Evolutionary conservation across 768 basidiomycete genomes (phyloP), one percentile per base, ranked within the genome.

Genomic region (Rhodotorula kratochvilovae): DNA sequence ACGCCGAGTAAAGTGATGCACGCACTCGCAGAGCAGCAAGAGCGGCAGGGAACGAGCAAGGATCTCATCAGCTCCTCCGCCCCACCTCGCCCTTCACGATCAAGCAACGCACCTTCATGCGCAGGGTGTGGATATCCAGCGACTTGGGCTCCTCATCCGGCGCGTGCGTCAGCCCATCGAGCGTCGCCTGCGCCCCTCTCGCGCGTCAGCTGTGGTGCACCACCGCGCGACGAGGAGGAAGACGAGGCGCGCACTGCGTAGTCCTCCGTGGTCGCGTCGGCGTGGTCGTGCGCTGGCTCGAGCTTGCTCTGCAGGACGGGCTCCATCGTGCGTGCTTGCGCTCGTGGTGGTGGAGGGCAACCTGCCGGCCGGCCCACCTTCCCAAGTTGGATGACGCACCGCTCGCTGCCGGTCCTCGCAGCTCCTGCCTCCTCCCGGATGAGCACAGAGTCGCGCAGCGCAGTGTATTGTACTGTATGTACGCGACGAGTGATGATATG

Each of bases 131-230:
- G 10, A 63, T 5, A 43, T 71, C 66, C 31, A 51, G 17, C 19
- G 31, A 61, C 5, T 63, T 35, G 5, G 66, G 59, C 27, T 39
- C 35, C n/a, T 71, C 56, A 27, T 45, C 33, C 8, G 55, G 51
- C 4, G 29, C 66, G 29, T 67, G 66, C 8, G 70, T 71, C 29
- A 71, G 56, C 15, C 61, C 55, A 23, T 71, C 70, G 43, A 71
- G 66, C 5, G 62, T 61, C 0, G n/a, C 23, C 60, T 61, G 33
- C 25, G 29, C n/a, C n/a, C n/a, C n/a, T n/a, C n/a, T n/a, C n/a
- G n/a, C 11, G 56, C 15, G 62, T 64, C 48, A 50, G 48, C 25
- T 23, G 13, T 2, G 27, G n/a, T 27, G 48, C 51, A 27, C 25
- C 48, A 27, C 48, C 48, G 29, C 43, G 55, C 27, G 23, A 1